Evolutionary conservation across 2,329 filamentous ascomycete genomes (phyloP).

Genomic region (Metarhizium rileyi): DNA sequence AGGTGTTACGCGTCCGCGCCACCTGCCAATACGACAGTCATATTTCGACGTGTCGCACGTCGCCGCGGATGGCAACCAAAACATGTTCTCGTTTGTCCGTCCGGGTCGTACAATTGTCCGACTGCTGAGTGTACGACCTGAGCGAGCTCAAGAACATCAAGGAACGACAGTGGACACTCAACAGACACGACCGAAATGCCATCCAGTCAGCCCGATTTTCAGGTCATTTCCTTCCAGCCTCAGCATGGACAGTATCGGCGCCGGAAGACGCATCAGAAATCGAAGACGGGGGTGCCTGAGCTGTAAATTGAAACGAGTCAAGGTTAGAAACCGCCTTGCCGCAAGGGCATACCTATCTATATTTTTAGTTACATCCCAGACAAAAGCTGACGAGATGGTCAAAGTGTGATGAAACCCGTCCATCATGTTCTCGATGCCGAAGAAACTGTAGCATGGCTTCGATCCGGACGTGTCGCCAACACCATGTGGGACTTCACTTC

Average conservation of each 20-base stretch:
- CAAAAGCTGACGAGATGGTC: background rate
- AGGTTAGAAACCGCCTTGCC: slow-evolving; percentile 7
- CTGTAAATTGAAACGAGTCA: slow-evolving; percentile 16
- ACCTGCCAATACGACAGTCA: background rate
- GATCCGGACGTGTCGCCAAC: background rate
- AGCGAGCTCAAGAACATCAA: background rate
- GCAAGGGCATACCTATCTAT: background rate
- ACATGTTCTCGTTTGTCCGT: background rate
- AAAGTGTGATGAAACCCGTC: slow-evolving; percentile 4
- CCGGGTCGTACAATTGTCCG: background rate
- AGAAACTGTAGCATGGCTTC: background rate
- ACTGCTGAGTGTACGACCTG: background rate
- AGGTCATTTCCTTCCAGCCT: slow-evolving; percentile 1
- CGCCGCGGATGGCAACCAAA: too few species aligned
- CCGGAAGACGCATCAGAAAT: slow-evolving; percentile 13
- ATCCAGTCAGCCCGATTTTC: background rate
- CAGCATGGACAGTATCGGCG: slow-evolving; percentile 8
- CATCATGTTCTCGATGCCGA: background rate
- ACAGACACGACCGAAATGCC: background rate
- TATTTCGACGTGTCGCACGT: background rate
- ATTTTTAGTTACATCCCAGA: background rate
- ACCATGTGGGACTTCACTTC: slow-evolving; percentile 10
- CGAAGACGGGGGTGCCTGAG: slow-evolving; percentile 11
- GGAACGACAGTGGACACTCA: background rate
- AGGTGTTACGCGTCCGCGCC: background rate